Evolutionary conservation across 1,284 basidiomycete species (phyloP).

Genomic region (Grifola frondosa): DNA sequence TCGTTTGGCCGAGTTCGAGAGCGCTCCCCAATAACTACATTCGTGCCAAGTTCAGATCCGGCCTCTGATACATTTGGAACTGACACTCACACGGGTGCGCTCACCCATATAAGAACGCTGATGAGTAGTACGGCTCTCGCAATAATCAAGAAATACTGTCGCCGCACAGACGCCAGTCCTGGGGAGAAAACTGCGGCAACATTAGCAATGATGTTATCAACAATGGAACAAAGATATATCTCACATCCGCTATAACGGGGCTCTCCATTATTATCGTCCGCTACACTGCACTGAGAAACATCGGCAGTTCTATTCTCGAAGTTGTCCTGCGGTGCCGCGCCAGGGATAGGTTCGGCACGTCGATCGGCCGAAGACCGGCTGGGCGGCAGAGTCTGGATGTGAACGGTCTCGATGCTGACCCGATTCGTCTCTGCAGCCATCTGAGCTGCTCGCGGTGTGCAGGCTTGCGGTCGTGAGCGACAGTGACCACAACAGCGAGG

Average conservation of each 20-base stretch:
- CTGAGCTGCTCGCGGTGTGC: background rate
- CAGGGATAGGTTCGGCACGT: constrained; percentile 1
- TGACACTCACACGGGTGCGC: constrained; percentile 26
- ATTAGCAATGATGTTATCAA: background rate
- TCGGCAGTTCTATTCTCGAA: background rate
- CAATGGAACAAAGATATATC: background rate
- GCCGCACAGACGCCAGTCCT: constrained; percentile 19
- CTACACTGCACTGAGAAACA: background rate
- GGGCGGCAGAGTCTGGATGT: background rate
- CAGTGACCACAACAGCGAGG: background rate
- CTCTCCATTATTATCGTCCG: no score
- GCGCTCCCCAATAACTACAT: constrained; percentile 46
- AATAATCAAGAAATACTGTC: constrained; percentile 22
- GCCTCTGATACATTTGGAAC: no score
- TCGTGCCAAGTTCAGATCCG: no score
- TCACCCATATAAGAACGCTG: constrained; percentile 26
- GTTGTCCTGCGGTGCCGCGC: background rate
- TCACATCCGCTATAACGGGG: background rate
- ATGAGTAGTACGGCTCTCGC: constrained; percentile 22
- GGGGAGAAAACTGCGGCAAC: constrained; percentile 23
- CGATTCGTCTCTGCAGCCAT: background rate
- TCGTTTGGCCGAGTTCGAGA: constrained; percentile 29
- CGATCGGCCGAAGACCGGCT: background rate
- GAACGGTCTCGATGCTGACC: background rate
- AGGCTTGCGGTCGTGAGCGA: background rate